Evolutionary conservation across 2,329 filamentous ascomycete genomes (phyloP), one percentile per base, ranked within the genome.

Genomic region (Trichoderma asperellum): DNA sequence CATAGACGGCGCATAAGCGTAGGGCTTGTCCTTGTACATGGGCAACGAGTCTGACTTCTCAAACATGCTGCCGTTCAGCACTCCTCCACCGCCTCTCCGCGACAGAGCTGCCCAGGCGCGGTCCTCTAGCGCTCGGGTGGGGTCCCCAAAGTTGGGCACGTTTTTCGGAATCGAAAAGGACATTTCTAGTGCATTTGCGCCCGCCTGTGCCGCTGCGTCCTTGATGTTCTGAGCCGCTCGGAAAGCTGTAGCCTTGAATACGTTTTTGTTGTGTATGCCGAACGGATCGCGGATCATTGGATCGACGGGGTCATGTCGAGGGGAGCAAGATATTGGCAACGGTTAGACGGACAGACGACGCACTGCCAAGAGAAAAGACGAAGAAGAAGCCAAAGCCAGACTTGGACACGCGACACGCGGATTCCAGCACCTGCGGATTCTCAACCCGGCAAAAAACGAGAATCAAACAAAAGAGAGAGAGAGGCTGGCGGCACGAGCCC

Each of bases 1-100:
- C 73, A 87, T 84, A 71, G 87, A 88, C 40, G 85, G 82, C 55
- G 87, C 84, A 75, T 92, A 90, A 62, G 85, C 86, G 77, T 92
- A 96, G n/a, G 96, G 96, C 80, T 99, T 99, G 82, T 99, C 96
- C 82, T 99, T 99, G 84, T 99, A 99, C 92, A 98, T 94, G 57
- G 96, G 96, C 72, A 99, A 83, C 69, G 74, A 79, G 40, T 82
- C 75, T 71, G 79, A 80, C 83, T 43, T 43, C 18, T 71, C 87
- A 88, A 74, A 87, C 86, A 90, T 84, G 49, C 93, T 83, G 59
- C 82, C 84, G 70, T 82, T 81, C 58, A 88, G 77, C 56, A 86
- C 79, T 64, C 80, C 77, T 34, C 74, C 74, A 68, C 74, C 76
- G 56, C 80, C 80, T 68, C 81, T 76, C 27, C 77, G 73, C 77